Percentiles rank a stretch among this genome's conserved stretches.
These are phyloP conservation scores for Crithidia bombi DNA, from an alignment of 208 protist genomes.

Conservation along the genomic window DNA sequence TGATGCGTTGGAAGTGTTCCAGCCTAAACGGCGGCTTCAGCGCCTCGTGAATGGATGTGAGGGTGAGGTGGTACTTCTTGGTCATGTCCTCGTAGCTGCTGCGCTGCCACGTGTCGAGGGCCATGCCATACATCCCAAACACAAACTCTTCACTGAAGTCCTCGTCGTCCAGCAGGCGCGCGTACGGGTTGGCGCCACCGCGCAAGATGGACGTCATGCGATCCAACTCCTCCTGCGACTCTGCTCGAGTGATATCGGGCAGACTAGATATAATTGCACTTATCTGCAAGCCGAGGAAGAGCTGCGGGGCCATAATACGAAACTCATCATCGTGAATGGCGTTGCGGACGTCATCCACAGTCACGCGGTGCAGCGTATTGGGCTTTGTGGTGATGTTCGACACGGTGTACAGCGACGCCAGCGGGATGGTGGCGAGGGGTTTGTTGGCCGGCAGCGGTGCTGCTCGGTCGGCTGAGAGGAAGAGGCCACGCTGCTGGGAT, in stretches of 20 bases:
- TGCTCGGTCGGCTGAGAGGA: constrained; percentile 39
- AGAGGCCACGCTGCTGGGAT: constrained; percentile 86
- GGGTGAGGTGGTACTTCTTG: constrained; percentile 66
- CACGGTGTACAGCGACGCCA: constrained; percentile 65
- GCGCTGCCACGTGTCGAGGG: constrained; percentile 90
- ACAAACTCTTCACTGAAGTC: constrained; percentile 91
- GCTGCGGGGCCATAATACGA: constrained; percentile 84
- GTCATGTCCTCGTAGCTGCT: constrained; percentile 85
- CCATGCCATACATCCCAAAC: constrained; percentile 91
- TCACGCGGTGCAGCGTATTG: constrained; percentile 64
- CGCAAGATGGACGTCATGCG: constrained; percentile 48
- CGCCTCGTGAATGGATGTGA: constrained; percentile 66
- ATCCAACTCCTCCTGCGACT: constrained; percentile 45
- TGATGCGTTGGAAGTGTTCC: constrained; percentile 82
- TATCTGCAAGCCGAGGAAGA: constrained; percentile 86
- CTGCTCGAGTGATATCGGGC: constrained; percentile 63
- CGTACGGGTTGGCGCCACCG: constrained; percentile 74
- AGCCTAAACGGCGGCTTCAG: constrained; percentile 68
- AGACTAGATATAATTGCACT: constrained; percentile 67
- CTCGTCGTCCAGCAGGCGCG: constrained; percentile 88
- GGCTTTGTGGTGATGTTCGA: constrained; percentile 75
- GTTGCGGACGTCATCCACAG: constrained; percentile 53
- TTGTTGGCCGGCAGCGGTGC: constrained; percentile 66
- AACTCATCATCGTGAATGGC: constrained; percentile 81
- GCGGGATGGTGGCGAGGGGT: constrained; percentile 81